phyloP scores from a whole-genome alignment of 192 early-diverging fungal genomes.

The Umbelopsis ramanniana region DNA sequence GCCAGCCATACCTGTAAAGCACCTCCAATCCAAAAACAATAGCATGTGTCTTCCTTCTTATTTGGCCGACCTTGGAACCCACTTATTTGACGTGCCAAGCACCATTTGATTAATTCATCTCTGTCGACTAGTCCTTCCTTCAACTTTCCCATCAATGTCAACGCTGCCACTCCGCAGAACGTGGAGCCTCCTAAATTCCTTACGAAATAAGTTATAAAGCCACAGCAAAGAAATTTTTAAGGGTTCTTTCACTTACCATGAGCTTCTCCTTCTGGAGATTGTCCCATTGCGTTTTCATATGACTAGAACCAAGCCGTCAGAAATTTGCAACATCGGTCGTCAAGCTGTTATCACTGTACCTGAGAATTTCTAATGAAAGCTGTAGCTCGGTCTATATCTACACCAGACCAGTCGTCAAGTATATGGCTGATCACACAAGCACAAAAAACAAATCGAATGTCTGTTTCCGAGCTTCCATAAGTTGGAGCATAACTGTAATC shows the following conservation, averaged over 20 bases:
- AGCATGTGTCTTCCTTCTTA: constrained; percentile 93
- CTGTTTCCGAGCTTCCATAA: constrained; percentile 72
- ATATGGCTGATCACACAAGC: constrained; percentile 83
- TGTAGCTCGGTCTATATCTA: constrained; percentile 65
- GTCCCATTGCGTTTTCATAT: constrained; percentile 81
- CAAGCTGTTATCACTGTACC: constrained; percentile 30
- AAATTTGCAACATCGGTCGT: background rate
- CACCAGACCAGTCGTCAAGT: constrained; percentile 88
- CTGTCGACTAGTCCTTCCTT: constrained; percentile 60
- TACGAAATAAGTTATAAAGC: background rate
- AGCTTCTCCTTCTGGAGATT: constrained; percentile 77
- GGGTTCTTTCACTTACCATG: constrained; percentile 59
- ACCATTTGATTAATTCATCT: constrained; percentile 70
- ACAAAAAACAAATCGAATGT: constrained; percentile 92
- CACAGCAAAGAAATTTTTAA: no score
- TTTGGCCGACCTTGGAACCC: constrained; percentile 93
- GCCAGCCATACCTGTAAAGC: constrained; percentile 58
- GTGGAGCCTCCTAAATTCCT: constrained; percentile 70
- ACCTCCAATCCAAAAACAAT: constrained; percentile 97
- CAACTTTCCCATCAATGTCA: constrained; percentile 69
- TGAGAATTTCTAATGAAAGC: constrained; percentile 64
- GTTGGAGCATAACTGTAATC: constrained; percentile 68
- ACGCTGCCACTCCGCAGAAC: constrained; percentile 87
- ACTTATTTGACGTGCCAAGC: constrained; percentile 70
- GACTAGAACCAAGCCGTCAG: constrained; percentile 25